phyloP scores from a whole-genome alignment of 139 green algal genomes.

The Nannochloris sp. region DNA sequence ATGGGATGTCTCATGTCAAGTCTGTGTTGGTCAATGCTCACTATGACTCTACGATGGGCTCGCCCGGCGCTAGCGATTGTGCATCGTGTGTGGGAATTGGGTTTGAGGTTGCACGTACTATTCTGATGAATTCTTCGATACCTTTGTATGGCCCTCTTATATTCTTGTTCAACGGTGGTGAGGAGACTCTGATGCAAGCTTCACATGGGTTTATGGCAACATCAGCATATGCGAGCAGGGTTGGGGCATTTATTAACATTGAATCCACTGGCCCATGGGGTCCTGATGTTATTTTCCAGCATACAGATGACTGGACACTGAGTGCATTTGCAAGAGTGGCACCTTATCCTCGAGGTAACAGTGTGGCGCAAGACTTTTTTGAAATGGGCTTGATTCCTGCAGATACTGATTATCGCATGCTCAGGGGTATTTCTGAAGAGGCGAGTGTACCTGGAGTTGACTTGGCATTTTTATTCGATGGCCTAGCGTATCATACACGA shows the following conservation, averaged over 20 bases:
- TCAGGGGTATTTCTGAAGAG: slow-evolving; percentile 33
- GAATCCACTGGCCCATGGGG: slow-evolving; percentile 60
- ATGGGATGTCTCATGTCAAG: neutral
- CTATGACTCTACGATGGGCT: slow-evolving; percentile 37
- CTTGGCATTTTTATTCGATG: slow-evolving; percentile 55
- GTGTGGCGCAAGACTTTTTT: slow-evolving; percentile 53
- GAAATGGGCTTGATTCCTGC: slow-evolving; percentile 55
- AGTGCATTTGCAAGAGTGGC: slow-evolving; percentile 38
- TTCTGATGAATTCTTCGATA: slow-evolving; percentile 25
- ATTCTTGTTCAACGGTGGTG: slow-evolving; percentile 57
- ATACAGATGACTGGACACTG: slow-evolving; percentile 46
- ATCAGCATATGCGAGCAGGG: slow-evolving; percentile 8
- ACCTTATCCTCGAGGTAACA: slow-evolving; percentile 35
- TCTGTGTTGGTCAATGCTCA: slow-evolving; percentile 41
- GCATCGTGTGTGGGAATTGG: slow-evolving; percentile 40
- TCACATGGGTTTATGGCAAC: slow-evolving; percentile 28
- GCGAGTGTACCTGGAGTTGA: slow-evolving; percentile 54
- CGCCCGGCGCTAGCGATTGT: slow-evolving; percentile 45
- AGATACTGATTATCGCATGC: slow-evolving; percentile 71
- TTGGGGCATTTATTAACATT: slow-evolving; percentile 69
- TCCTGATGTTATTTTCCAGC: slow-evolving; percentile 64
- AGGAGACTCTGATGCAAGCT: slow-evolving; percentile 45
- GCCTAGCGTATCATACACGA: slow-evolving; percentile 50
- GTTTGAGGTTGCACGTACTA: slow-evolving; percentile 45
- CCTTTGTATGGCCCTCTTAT: slow-evolving; percentile 40